Evolutionary conservation across 441 rosid species (phyloP), one percentile per base, ranked within the genome.

Genomic region (Geranium incanum): DNA sequence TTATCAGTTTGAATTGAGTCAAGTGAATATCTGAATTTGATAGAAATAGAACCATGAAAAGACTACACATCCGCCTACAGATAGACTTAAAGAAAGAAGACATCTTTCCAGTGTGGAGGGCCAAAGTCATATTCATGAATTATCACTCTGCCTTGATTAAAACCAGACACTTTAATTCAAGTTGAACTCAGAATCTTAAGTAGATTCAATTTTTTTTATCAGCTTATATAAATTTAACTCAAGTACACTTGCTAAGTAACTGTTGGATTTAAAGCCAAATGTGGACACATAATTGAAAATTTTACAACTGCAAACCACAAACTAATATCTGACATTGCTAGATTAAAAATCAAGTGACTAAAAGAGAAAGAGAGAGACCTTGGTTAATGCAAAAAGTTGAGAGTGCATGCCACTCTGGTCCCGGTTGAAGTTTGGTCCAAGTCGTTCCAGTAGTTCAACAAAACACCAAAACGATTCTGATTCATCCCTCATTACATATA

Each of bases 391-490:
- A 86, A 91, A 88, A 68, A 95, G 97, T 75, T 95, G 99, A 76
- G 97, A 78, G 78, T 89, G 99, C 97, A 95, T 91, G 82, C 99
- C 99, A 79, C 81, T 93, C 77, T 95, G 97, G 77, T 95, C 99
- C 45, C 97, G 93, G 74, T 95, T 95, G 68, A 93, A 95, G 80
- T 95, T 95, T 78, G 99, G 97, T 66, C 97, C 99, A 75, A 95
- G 94, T 19, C 94, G 88, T 80, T 91, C 97, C 97, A 95, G 91
- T 77, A 93, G 69, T 38, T 93, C 83, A 77, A 90, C 95, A 77
- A 95, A 93, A 84, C 98, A 88, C 99, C 99, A 95, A 86, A 93
- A 95, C 43, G 99, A 71, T 80, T 91, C 91, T 3, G 98, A 89
- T 75, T 93, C 99, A 28, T 95, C 93, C 79, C 76, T 86, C 93